phyloP scores from a whole-genome alignment of 2,329 filamentous ascomycete species.

The Ophiosphaerella korrae region DNA sequence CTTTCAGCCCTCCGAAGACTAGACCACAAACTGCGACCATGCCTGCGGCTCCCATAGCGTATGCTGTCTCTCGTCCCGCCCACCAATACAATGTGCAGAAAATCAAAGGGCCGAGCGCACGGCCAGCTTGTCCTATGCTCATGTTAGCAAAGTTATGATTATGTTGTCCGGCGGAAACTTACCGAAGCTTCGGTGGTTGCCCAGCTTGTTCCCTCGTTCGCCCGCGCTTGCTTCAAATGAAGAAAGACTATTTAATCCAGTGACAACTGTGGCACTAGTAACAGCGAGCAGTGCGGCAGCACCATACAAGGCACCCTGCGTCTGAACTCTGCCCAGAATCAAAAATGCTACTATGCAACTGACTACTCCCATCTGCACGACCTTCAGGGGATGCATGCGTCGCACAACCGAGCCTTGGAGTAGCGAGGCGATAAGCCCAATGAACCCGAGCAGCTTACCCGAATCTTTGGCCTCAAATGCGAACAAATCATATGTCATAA shows the following conservation, averaged over 20 bases:
- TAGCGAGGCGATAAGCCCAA: constrained; percentile 89
- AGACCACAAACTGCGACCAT: constrained; percentile 75
- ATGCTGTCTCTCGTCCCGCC: constrained; percentile 87
- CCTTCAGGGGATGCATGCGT: constrained; percentile 77
- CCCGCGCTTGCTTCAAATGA: constrained; percentile 83
- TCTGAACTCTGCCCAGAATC: constrained; percentile 72
- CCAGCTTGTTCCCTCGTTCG: constrained; percentile 85
- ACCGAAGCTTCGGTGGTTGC: constrained; percentile 73
- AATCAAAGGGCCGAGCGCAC: constrained; percentile 82
- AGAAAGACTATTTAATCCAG: constrained; percentile 86
- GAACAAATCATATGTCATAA: constrained; percentile 96
- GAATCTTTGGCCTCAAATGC: constrained; percentile 78
- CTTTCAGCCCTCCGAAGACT: constrained; percentile 73
- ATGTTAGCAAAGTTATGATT: constrained; percentile 14
- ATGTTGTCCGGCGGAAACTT: constrained; percentile 16
- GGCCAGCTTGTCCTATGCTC: constrained; percentile 76
- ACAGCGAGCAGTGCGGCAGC: constrained; percentile 85
- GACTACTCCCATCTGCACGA: constrained; percentile 78
- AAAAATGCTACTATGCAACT: constrained; percentile 81
- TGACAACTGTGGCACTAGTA: constrained; percentile 93
- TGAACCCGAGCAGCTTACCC: constrained; percentile 84
- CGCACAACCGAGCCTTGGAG: constrained; percentile 92
- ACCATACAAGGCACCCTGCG: constrained; percentile 73
- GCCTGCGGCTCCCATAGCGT: constrained; percentile 77
- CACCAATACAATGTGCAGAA: constrained; percentile 99